Evolutionary conservation across 2,329 filamentous ascomycete genomes (phyloP), one percentile per base, ranked within the genome.

Genomic region (Paracamarosporium sp.): DNA sequence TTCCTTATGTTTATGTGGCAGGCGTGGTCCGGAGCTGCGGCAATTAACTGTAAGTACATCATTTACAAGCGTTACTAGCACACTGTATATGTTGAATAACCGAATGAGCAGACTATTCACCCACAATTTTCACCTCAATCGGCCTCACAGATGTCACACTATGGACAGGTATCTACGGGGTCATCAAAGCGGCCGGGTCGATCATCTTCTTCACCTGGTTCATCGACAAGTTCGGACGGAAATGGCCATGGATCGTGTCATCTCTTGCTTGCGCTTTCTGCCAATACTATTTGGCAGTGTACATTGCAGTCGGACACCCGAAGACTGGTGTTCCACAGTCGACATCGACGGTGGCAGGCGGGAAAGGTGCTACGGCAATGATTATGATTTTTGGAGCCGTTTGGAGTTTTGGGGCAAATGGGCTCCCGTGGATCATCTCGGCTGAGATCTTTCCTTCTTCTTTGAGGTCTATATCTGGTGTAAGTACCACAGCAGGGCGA

Each of bases 381-480:
- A 78, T 79, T 31, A 78, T 78, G 76, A 73, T 79, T 8, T 79
- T 78, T 38, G 76, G 73, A 1, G 74, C 69, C 7, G 46, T 30
- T 0, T 79, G 76, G 76, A 74, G 70, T 8, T 76, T 78, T 38
- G 76, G 77, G 36, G 70, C 74, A 1, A 79, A 79, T 45, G 77
- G 78, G 2, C 60, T 79, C 0, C 77, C 77, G 0, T 80, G 77
- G 76, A 79, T 80, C 58, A 76, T 80, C n/a, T 77, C 74, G 1
- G 71, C 77, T 1, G 78, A 80, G 60, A 80, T 80, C 24, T 80
- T 80, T 61, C 77, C 78, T 0, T 68, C 70, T 4, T 72, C 72
- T 0, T 63, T 80, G 17, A 68, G 78, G 5, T 74, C 70, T 17
- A 69, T 80, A 43, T 76, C 74, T 1, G 76, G 76, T 6, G 40